Evolutionary conservation across 805 yeast species (phyloP).

Genomic region (Tetrapisispora fleetii): DNA sequence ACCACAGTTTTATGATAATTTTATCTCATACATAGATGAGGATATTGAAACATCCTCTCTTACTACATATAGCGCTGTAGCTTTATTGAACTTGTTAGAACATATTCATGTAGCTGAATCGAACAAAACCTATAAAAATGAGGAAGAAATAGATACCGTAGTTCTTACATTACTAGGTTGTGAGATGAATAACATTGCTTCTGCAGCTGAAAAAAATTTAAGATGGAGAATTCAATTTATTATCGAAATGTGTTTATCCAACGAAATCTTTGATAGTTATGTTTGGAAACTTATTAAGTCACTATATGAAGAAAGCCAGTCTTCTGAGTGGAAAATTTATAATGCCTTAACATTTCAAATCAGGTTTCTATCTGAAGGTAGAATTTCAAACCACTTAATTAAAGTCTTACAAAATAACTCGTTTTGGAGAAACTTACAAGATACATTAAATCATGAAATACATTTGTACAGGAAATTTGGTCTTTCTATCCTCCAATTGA

Average conservation of each 20-base stretch:
- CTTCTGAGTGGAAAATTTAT: constrained; percentile 26
- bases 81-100: constrained; percentile 33
- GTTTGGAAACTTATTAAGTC: constrained; percentile 40
- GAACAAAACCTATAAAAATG: constrained; percentile 5
- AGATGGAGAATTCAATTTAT: constrained; percentile 46
- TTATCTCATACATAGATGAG: constrained; percentile 4
- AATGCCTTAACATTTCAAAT: constrained; percentile 48
- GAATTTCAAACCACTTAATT: constrained; percentile 3
- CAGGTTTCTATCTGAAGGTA: constrained; percentile 35
- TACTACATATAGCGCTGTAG: background rate
- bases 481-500: constrained; percentile 51
- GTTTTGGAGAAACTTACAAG: constrained; percentile 52
- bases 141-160: constrained; percentile 8
- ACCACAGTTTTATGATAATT: constrained; percentile 1
- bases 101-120: constrained; percentile 23
- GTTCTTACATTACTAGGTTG: constrained; percentile 15
- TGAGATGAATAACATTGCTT: constrained; percentile 12
- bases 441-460: constrained; percentile 41
- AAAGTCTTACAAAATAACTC: constrained; percentile 13
- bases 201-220: constrained; percentile 20
- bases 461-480: constrained; percentile 66
- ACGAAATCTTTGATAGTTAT: constrained; percentile 18
- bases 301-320: constrained; percentile 25
- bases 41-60: background rate
- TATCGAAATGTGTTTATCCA: constrained; percentile 9